Base-by-base conservation (phyloP, 2,329 filamentous ascomycete species). In the Bipolaris bicolor region DNA sequence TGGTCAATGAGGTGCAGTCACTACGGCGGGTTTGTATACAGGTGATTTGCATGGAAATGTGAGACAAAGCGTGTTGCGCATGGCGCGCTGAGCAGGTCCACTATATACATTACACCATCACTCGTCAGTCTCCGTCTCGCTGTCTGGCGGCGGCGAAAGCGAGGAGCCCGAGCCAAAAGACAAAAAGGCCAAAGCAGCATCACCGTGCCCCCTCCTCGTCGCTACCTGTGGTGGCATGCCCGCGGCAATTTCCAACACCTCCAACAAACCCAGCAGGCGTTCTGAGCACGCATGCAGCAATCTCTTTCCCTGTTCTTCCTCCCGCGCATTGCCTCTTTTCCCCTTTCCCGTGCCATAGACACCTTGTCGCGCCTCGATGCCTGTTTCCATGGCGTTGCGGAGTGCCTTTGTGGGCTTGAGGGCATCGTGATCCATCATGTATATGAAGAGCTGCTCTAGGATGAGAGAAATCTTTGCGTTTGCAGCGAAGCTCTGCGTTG, bases 311-410 rank as follows among this genome's bases (percentile, higher is more conserved):
- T 75, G 67, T n/a, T 71, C 70, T 50, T 80, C 77, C 39, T 75
- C 73, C 4, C 63, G 57, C 10, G 61, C 61, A 41, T 71, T 74
- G 0, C 70, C 76, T 58, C 75, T 79, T 63, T 77, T 82, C 49
- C 77, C 81, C 59, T 77, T 79, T 40, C 73, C 79, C 22, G 80
- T 80, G 2, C 71, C 77, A 49, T 74, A 78, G 0, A 79, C 78
- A 0, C 75, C 73, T 7, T 77, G 72, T n/a, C 87, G 78, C 1
- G 77, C 80, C 31, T 74, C 47, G 41, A 88, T 84, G 0, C 87
- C 88, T 16, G 66, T 58, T 57, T 84, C 76, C n/a, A 85, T 77
- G 0, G 83, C 81, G 0, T 70, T 53, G 36, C 76, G 75, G 15
- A 88, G 48, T 2, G 45, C 40, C 2, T 60, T 51, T 0, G 70